phyloP scores from a whole-genome alignment of 2,329 filamentous ascomycete genomes.

The Colletotrichum viniferum region DNA sequence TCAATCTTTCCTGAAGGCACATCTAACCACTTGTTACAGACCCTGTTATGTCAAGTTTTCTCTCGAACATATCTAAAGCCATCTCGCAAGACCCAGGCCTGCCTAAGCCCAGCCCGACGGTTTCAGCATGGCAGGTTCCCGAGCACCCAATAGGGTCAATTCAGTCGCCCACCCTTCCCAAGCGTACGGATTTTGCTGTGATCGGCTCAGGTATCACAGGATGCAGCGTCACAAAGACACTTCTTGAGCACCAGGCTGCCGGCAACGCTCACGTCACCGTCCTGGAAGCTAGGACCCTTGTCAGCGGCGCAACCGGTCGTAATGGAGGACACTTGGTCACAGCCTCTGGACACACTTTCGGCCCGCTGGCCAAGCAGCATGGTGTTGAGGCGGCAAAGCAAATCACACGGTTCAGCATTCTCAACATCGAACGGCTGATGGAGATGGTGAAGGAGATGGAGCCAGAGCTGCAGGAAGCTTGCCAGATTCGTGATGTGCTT shows the following conservation, averaged over 20 bases:
- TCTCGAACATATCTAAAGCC: neutral
- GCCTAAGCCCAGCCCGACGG: conserved; percentile 37
- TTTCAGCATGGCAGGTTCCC: conserved; percentile 32
- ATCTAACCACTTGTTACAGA: neutral
- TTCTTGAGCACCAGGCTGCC: conserved; percentile 27
- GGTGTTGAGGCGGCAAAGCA: conserved; percentile 16
- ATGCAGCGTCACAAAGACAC: conserved; percentile 31
- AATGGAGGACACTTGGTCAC: conserved; percentile 30
- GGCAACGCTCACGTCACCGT: conserved; percentile 22
- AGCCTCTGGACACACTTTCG: neutral
- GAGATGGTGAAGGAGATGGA: conserved; percentile 11
- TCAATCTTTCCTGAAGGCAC: rapidly evolving
- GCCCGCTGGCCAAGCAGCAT: neutral
- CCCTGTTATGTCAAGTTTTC: neutral
- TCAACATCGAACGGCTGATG: neutral
- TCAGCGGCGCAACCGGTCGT: conserved; percentile 32
- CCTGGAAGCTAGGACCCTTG: conserved; percentile 30
- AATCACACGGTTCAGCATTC: conserved; percentile 14
- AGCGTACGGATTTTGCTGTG: conserved; percentile 31
- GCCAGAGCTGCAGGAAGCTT: neutral
- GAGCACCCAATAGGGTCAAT: conserved; percentile 21
- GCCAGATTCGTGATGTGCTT: conserved; percentile 10
- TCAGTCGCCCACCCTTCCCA: conserved; percentile 14
- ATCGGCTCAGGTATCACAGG: conserved; percentile 42
- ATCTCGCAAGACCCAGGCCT: conserved; percentile 33